A percentile compares a stretch with the other conserved stretches of the same genome.
Conservation (phyloP, 805 yeast species). For the Schwanniomyces vanrijiae region DNA sequence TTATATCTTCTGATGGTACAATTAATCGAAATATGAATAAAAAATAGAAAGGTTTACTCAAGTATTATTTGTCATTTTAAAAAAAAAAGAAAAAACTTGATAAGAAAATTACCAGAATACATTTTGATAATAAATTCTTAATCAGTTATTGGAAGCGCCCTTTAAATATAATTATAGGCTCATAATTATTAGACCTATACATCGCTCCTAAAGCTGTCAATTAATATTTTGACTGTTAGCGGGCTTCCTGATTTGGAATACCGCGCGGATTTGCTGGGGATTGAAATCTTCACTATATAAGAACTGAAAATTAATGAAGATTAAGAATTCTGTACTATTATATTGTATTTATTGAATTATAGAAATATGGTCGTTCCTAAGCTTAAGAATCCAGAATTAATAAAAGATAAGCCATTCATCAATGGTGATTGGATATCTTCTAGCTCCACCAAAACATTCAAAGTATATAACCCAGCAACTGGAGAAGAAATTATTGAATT, state of each 20-base stretch:
- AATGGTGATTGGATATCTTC: slow-evolving; percentile 41
- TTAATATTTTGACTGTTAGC: neutral
- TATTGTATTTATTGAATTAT: neutral
- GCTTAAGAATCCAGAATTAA: slow-evolving; percentile 35
- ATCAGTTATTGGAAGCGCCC: too few relatives aligned
- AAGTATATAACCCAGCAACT: slow-evolving; percentile 42
- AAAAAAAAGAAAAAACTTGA: too few relatives aligned
- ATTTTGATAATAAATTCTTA: too few relatives aligned
- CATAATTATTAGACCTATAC: too few relatives aligned
- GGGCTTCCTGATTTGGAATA: neutral
- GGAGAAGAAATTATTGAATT: slow-evolving; percentile 34
- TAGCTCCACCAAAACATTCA: slow-evolving; percentile 35
- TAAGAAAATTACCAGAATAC: too few relatives aligned
- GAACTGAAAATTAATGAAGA: too few relatives aligned
- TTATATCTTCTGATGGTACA: too few relatives aligned
- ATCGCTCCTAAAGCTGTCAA: neutral
- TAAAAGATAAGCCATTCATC: slow-evolving; percentile 32
- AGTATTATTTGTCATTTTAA: too few relatives aligned
- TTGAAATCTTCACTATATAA: neutral
- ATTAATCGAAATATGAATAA: too few relatives aligned
- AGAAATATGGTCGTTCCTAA: slow-evolving; percentile 14
- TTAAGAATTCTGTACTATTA: neutral
- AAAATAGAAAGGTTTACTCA: too few relatives aligned
- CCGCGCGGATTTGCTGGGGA: neutral
- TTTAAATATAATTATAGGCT: too few relatives aligned